Evolutionary conservation across 306 rosid species (phyloP).

Genomic region (Ziziphus jujuba): DNA sequence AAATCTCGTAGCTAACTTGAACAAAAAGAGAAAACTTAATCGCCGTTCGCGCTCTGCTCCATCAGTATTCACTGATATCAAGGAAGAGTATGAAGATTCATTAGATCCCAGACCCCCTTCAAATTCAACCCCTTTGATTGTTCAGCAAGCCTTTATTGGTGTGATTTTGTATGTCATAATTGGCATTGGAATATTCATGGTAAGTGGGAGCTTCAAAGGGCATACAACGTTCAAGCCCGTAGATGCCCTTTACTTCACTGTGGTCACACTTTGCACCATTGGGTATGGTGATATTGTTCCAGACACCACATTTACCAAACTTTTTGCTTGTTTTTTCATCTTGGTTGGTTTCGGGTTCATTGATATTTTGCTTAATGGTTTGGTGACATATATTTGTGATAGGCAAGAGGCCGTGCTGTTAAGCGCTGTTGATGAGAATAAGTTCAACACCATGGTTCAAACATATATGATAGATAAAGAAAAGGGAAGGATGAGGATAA

Average conservation of each 20-base stretch:
- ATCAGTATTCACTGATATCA: slow-evolving; percentile 32
- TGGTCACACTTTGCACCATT: slow-evolving; percentile 70
- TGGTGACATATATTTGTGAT: slow-evolving; percentile 65
- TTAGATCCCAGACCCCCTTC: slow-evolving; percentile 23
- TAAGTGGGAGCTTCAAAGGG: slow-evolving; percentile 46
- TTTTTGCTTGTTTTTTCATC: slow-evolving; percentile 59
- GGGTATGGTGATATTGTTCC: slow-evolving; percentile 86
- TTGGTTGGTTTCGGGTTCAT: slow-evolving; percentile 64
- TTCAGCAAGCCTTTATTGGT: slow-evolving; percentile 39
- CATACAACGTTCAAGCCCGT: slow-evolving; percentile 36
- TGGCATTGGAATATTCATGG: slow-evolving; percentile 45
- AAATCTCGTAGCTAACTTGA: slow-evolving; percentile 46
- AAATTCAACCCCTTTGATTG: slow-evolving; percentile 31
- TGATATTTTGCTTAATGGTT: slow-evolving; percentile 52
- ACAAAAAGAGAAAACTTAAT: slow-evolving; percentile 27
- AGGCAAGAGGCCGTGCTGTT: slow-evolving; percentile 53
- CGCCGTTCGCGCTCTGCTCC: slow-evolving; percentile 66
- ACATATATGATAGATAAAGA: slow-evolving; percentile 55
- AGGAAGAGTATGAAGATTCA: slow-evolving; percentile 19
- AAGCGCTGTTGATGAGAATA: slow-evolving; percentile 49
- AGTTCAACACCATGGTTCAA: slow-evolving; percentile 38
- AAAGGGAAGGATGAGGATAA: slow-evolving; percentile 74
- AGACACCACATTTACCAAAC: slow-evolving; percentile 49
- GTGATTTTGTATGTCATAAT: slow-evolving; percentile 39
- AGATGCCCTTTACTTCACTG: slow-evolving; percentile 64